phyloP scores from a whole-genome alignment of 768 basidiomycete species.

The Tricholoma furcatifolium region DNA sequence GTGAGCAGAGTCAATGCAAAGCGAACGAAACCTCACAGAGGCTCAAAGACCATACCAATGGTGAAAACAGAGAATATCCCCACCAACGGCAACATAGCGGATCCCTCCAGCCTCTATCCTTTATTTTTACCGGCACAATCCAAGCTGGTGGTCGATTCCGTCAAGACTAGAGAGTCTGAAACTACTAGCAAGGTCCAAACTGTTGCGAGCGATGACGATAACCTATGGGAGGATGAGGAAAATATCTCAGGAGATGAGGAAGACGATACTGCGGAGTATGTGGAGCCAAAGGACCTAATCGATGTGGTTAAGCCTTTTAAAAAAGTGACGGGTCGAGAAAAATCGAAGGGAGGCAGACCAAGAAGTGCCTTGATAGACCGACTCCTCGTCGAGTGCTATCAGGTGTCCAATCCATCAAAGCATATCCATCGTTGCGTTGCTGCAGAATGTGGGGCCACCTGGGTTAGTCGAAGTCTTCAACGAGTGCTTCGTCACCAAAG shows the following conservation, averaged over 20 bases:
- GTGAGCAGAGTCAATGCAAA: too few relatives aligned
- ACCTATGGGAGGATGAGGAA: background rate
- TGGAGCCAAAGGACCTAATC: slow-evolving; percentile 11
- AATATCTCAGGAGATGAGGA: background rate
- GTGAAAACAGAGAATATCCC: too few relatives aligned
- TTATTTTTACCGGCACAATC: too few relatives aligned
- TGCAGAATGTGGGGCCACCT: background rate
- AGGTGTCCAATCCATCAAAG: slow-evolving; percentile 1
- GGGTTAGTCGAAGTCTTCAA: background rate
- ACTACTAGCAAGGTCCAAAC: too few relatives aligned
- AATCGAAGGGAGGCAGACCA: slow-evolving; percentile 1
- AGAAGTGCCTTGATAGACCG: background rate
- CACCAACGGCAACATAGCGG: too few relatives aligned
- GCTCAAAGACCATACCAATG: too few relatives aligned
- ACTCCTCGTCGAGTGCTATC: slow-evolving; percentile 3
- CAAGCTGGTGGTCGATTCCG: too few relatives aligned
- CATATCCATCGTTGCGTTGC: slow-evolving; percentile 1
- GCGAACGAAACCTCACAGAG: too few relatives aligned
- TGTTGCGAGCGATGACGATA: background rate
- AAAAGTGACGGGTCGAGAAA: background rate
- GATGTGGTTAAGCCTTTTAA: background rate
- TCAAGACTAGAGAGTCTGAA: too few relatives aligned
- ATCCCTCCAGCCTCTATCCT: too few relatives aligned
- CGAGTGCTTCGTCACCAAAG: background rate
- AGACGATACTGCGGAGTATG: too few relatives aligned